Evolutionary conservation across 352 stramenopile species (phyloP).

Genomic region (Lagenidium sp.): DNA sequence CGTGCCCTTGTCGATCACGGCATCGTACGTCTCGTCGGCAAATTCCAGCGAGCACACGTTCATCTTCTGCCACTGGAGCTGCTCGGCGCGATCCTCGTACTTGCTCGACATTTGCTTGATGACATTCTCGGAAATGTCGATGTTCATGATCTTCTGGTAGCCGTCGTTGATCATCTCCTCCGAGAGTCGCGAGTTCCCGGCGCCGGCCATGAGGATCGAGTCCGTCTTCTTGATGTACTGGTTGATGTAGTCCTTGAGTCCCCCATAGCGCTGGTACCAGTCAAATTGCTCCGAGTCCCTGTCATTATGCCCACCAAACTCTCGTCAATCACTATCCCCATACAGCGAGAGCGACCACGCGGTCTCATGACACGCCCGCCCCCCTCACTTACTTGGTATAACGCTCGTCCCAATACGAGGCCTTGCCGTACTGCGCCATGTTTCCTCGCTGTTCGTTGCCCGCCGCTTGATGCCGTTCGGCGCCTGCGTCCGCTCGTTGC

Average conservation of each 20-base stretch:
- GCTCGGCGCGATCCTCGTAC: slow-evolving; percentile 87
- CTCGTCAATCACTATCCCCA: background rate
- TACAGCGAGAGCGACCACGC: background rate
- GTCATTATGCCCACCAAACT: too few relatives aligned
- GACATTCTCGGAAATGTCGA: slow-evolving; percentile 93
- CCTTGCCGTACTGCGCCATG: slow-evolving; percentile 91
- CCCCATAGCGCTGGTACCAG: slow-evolving; percentile 92
- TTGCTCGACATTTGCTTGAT: slow-evolving; percentile 93
- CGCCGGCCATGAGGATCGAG: slow-evolving; percentile 88
- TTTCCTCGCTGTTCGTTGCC: background rate
- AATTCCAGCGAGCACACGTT: slow-evolving; percentile 93
- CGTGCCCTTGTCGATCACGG: slow-evolving; percentile 93
- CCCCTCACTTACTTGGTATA: slow-evolving; percentile 90
- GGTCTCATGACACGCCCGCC: too few relatives aligned
- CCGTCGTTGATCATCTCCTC: slow-evolving; percentile 96
- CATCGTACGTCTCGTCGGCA: slow-evolving; percentile 92
- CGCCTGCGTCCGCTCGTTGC: background rate
- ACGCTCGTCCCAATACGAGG: slow-evolving; percentile 91
- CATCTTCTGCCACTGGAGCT: slow-evolving; percentile 93
- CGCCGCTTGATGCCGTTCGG: background rate
- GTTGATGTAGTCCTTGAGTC: slow-evolving; percentile 82
- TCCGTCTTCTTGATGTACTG: slow-evolving; percentile 95
- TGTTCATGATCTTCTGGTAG: slow-evolving; percentile 93
- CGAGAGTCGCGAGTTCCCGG: slow-evolving; percentile 90
- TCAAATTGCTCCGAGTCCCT: slow-evolving; percentile 92